Evolutionary conservation across 2,329 filamentous ascomycete genomes (phyloP).

Genomic region (Pyricularia grisea): DNA sequence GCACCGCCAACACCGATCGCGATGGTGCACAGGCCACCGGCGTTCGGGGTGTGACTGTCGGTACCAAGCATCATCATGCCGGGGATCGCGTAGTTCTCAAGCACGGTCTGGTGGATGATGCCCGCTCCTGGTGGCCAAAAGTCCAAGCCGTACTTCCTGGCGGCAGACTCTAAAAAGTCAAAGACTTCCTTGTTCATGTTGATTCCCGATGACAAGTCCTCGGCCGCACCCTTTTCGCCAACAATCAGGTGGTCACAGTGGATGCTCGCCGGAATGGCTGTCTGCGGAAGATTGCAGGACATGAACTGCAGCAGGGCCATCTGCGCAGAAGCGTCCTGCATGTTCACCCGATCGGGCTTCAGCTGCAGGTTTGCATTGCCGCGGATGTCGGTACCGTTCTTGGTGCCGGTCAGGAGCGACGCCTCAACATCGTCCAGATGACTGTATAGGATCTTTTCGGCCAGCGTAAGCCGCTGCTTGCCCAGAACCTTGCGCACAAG

Average conservation of each 20-base stretch:
- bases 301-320: slow-evolving; percentile 99
- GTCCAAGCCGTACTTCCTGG: slow-evolving; percentile 85
- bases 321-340: slow-evolving; percentile 98
- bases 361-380: slow-evolving; percentile 91
- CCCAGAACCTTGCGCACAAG: slow-evolving; percentile 69
- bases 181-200: slow-evolving; percentile 94
- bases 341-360: slow-evolving; percentile 93
- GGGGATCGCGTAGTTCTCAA: slow-evolving; percentile 97
- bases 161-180: slow-evolving; percentile 89
- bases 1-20: slow-evolving; percentile 96
- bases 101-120: slow-evolving; percentile 94
- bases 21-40: slow-evolving; percentile 86
- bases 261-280: slow-evolving; percentile 91
- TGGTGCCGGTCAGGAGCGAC: slow-evolving; percentile 71
- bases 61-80: slow-evolving; percentile 98
- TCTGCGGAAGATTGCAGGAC: slow-evolving; percentile 82
- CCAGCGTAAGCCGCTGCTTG: slow-evolving; percentile 63
- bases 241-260: slow-evolving; percentile 99
- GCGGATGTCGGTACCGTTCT: slow-evolving; percentile 75
- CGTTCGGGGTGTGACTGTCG: slow-evolving; percentile 94
- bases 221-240: slow-evolving; percentile 79
- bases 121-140: slow-evolving; percentile 92
- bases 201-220: slow-evolving; percentile 77
- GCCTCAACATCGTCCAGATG: slow-evolving; percentile 87
- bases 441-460: slow-evolving; percentile 97